Base-by-base conservation (phyloP, 345 rosid genomes). In the Cardamine chenopodiifolia region DNA sequence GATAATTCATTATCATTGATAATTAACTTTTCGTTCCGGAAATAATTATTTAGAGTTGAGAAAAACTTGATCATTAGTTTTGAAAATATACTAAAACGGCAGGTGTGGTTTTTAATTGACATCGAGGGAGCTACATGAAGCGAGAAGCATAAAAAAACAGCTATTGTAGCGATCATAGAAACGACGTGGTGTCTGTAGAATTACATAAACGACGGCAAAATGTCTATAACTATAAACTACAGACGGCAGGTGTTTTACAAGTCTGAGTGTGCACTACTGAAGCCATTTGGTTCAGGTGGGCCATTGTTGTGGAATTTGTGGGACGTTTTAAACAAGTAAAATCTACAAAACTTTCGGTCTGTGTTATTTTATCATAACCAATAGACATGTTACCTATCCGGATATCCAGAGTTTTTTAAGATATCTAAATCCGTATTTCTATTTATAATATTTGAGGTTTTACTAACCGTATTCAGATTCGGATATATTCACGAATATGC, bases 281-380 rank as follows among this genome's bases (percentile, higher is more conserved):
- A 66, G 15, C 52, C 48, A 37, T 66, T 15, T 65, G 39, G 71
- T 26, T 53, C 75, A 62, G 60, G 90, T 79, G 90, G 82, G 80
- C 82, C 88, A 85, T 9, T 39, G 52, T 40, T 57, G 85, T 89
- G 85, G 92, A 87, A 86, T 85, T 87, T 84, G 32, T 80, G 48
- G 82, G 63, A 72, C 68, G 83, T 81, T 59, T 57, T 88, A 86
- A 85, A 89, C 83, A 87, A 85, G 89, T 82, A 80, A n/a, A n/a
- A 83, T 75, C 86, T 78, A 64, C 4, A 50, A 78, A 35, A 32
- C 87, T 91, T 89, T 91, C 95, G 97, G 93, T 85, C 90, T 82
- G 4, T 78, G 69, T 66, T 67, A 80, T 61, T 67, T 17, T 61
- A 73, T 64, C 35, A 25, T 23, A n/a, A 11, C 72, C n/a, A n/a